Percentiles rank a stretch among this genome's conserved stretches.
These are phyloP conservation scores for Metarhizium guizhouense DNA, from an alignment of 2,329 filamentous ascomycete genomes.

Conservation along the genomic window DNA sequence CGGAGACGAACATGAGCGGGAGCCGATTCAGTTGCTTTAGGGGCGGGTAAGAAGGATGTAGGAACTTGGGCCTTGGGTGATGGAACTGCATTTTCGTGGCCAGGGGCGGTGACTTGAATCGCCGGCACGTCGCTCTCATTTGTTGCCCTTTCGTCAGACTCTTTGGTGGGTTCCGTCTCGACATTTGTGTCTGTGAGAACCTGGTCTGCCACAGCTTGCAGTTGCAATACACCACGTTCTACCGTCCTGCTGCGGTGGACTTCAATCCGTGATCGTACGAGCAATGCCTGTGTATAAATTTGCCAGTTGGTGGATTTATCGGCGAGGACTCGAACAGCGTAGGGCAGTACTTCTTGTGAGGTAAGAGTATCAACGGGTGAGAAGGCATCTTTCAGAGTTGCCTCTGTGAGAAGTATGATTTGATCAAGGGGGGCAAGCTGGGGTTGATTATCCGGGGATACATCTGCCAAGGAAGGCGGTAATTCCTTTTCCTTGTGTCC, in stretches of 20 bases:
- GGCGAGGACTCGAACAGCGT: slow-evolving; percentile 76
- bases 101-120: slow-evolving; percentile 35
- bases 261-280: slow-evolving; percentile 86
- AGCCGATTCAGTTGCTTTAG: slow-evolving; percentile 69
- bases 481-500: slow-evolving; percentile 21
- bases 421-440: slow-evolving; percentile 77
- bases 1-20: slow-evolving; percentile 65
- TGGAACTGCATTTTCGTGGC: slow-evolving; percentile 15
- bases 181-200: slow-evolving; percentile 73
- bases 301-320: slow-evolving; percentile 96
- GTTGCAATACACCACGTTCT: slow-evolving; percentile 81
- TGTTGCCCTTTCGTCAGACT: slow-evolving; percentile 14
- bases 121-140: slow-evolving; percentile 28
- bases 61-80: slow-evolving; percentile 32
- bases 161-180: slow-evolving; percentile 18
- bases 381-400: slow-evolving; percentile 79
- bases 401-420: slow-evolving; percentile 79
- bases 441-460: slow-evolving; percentile 76
- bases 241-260: slow-evolving; percentile 78
- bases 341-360: slow-evolving; percentile 87
- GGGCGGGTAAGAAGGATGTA: slow-evolving; percentile 72
- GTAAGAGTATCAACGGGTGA: slow-evolving; percentile 78
- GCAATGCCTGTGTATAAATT: slow-evolving; percentile 85
- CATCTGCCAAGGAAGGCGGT: slow-evolving; percentile 53
- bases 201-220: slow-evolving; percentile 93